phyloP scores from a whole-genome alignment of 179 eudicot genomes.

The Carnegiea gigantea region DNA sequence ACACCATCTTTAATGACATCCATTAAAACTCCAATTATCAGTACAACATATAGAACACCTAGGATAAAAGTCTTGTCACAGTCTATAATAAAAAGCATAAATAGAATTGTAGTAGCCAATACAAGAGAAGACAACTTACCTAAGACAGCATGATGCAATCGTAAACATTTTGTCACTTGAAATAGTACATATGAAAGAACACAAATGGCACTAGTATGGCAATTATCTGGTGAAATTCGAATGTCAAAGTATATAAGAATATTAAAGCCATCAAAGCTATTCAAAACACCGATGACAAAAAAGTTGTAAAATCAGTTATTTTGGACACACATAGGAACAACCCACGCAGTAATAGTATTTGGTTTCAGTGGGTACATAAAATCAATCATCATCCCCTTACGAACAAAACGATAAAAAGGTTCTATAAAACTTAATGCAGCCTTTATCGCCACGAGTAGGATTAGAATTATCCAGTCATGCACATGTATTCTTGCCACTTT shows the following conservation, averaged over 20 bases:
- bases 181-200: constrained; percentile 61
- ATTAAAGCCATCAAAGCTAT: not conserved
- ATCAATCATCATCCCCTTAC: constrained; percentile 84
- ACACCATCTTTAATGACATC: constrained; percentile 93
- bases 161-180: constrained; percentile 73
- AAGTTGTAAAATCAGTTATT: not conserved
- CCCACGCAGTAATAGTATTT: constrained; percentile 82
- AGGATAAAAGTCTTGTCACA: not conserved
- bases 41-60: constrained; percentile 82
- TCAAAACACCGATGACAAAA: not conserved
- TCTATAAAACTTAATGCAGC: constrained; percentile 67
- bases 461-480: constrained; percentile 89
- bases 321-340: constrained; percentile 46
- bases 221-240: constrained; percentile 46
- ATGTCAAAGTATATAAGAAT: constrained; percentile 13
- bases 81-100: not conserved
- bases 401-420: constrained; percentile 92
- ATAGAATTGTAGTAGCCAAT: not conserved
- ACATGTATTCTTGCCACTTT: constrained; percentile 75
- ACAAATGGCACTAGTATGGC: constrained; percentile 66
- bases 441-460: constrained; percentile 70
- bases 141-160: constrained; percentile 88
- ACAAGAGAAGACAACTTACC: constrained; percentile 38
- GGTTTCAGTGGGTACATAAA: constrained; percentile 73
- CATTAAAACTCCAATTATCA: constrained; percentile 74